Conservation (phyloP, 495 filamentous ascomycete genomes). For the Penicillium maclennaniae region DNA sequence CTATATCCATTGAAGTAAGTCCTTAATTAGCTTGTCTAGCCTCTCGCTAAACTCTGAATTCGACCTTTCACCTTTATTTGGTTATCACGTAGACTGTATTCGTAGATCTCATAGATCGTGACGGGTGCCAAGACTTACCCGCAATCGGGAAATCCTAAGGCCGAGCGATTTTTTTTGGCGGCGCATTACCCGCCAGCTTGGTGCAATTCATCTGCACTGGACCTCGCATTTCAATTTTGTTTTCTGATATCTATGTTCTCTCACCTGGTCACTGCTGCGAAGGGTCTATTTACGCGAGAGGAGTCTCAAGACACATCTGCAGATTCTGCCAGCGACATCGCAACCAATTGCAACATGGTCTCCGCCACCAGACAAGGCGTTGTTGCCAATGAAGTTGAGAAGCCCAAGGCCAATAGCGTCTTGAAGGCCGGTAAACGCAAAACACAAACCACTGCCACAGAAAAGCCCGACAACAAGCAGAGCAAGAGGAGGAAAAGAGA, state of each 20-base stretch:
- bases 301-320: slow-evolving; percentile 19
- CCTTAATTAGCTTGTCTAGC: too few species aligned
- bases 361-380: slow-evolving; percentile 32
- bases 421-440: slow-evolving; percentile 35
- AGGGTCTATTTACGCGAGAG: slow-evolving; percentile 38
- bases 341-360: slow-evolving; percentile 33
- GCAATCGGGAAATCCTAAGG: slow-evolving; percentile 32
- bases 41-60: too few species aligned
- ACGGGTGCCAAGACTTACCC: slow-evolving; percentile 12
- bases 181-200: slow-evolving; percentile 12
- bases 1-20: too few species aligned
- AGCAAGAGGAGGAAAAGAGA: slow-evolving; percentile 40
- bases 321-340: slow-evolving; percentile 16
- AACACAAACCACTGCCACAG: slow-evolving; percentile 17
- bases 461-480: slow-evolving; percentile 23
- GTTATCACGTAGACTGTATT: neutral
- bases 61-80: too few species aligned
- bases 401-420: slow-evolving; percentile 16
- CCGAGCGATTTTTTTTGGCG: slow-evolving; percentile 38
- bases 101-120: slow-evolving; percentile 6
- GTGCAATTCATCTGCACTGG: slow-evolving; percentile 1
- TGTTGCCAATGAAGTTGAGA: slow-evolving; percentile 16
- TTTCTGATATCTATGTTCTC: slow-evolving; percentile 39
- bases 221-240: slow-evolving; percentile 2
- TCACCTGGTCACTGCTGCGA: slow-evolving; percentile 43